Conservation (phyloP, 2,329 filamentous ascomycete genomes). For the Venturiaceae sp. region DNA sequence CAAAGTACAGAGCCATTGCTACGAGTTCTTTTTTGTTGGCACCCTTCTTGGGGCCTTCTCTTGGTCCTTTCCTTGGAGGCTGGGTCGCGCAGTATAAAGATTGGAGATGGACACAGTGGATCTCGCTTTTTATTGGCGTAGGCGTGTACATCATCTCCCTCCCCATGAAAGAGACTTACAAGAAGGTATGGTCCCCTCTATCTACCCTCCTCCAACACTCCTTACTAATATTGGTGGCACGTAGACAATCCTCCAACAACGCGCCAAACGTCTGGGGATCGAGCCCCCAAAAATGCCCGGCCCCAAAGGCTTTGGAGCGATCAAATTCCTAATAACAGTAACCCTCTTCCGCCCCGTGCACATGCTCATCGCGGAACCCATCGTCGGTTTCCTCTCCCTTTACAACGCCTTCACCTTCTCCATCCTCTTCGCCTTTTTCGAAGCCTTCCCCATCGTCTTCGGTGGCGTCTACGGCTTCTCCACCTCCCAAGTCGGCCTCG, state of each 20-base stretch:
- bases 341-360: slow-evolving; percentile 42
- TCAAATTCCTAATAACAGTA: slow-evolving; percentile 22
- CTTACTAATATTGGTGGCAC: background rate
- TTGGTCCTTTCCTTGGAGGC: slow-evolving; percentile 33
- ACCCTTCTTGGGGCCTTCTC: slow-evolving; percentile 28
- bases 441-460: slow-evolving; percentile 24
- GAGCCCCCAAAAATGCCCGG: slow-evolving; percentile 11
- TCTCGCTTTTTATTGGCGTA: slow-evolving; percentile 29
- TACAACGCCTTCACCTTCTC: slow-evolving; percentile 25
- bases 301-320: slow-evolving; percentile 7
- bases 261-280: slow-evolving; percentile 23
- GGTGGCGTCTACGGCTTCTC: slow-evolving; percentile 20
- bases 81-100: slow-evolving; percentile 30
- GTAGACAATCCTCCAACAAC: slow-evolving; percentile 29
- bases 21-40: slow-evolving; percentile 28
- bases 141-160: slow-evolving; percentile 27
- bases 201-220: background rate
- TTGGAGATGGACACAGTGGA: slow-evolving; percentile 36
- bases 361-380: slow-evolving; percentile 27
- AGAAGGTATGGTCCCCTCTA: slow-evolving; percentile 21
- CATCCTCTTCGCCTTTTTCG: slow-evolving; percentile 26
- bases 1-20: slow-evolving; percentile 21
- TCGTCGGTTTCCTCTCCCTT: slow-evolving; percentile 23
- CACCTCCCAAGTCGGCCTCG: slow-evolving; percentile 19
- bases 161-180: slow-evolving; percentile 46